Base-by-base conservation (phyloP, 495 filamentous ascomycete genomes). In the Talaromyces thailandensis region DNA sequence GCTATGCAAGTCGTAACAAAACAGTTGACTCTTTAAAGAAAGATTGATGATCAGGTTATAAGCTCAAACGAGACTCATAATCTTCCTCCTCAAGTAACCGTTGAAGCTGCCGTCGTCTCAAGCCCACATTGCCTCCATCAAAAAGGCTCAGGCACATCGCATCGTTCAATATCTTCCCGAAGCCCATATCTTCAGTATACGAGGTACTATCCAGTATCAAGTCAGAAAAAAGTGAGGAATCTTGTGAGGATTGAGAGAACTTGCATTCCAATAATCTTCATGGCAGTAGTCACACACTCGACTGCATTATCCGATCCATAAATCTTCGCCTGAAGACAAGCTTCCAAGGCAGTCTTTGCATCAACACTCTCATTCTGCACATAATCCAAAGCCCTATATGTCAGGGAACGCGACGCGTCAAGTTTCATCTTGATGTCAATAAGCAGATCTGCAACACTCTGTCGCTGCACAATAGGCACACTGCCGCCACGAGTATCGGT, bases 51-150 rank as follows among this genome's bases (percentile, higher is more conserved):
- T 18, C 43, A n/a, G 43, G 7, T 48, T 21, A 48, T 18, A 48
- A 48, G 18, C 4, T 21, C 7, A 48, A 8, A 21, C 43, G 43
- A 48, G 81, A 70, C 63, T 81, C 71, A 67, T 84, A 84, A 23
- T 69, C 75, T 6, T 77, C 69, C 12, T 66, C 67, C 43, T 75
- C 64, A 67, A 85, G 76, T 9, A 84, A 64, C 35, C 74, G 70
- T 61, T 84, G 75, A 60, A 84, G 61, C 61, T 82, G 77, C 18
- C 81, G 69, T 51, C 81, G 73, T 56, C 81, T 65, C 9, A 84
- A 73, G 0, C 82, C 82, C 16, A 84, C 75, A 69, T 85, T 85
- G 3, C 82, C 81, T 2, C 82, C 81, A 63, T 82, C 81, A 59
- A 83, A 82, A 18, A 83, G 76, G 1, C 81, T 80, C 60, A 85